phyloP scores from a whole-genome alignment of 192 early-diverging fungal species.

The Umbelopsis vinacea region DNA sequence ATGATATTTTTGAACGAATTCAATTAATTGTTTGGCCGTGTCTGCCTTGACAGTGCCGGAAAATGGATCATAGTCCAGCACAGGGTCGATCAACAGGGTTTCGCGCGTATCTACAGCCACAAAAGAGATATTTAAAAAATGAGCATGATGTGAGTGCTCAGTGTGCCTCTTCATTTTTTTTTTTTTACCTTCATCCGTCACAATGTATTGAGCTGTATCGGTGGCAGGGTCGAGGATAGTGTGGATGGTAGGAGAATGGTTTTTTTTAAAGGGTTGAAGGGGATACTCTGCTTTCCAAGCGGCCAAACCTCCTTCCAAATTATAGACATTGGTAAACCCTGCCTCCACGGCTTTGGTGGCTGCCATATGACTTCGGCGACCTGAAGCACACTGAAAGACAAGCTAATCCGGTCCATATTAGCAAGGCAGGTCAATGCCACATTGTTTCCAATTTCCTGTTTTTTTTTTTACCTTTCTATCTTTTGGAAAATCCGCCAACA shows the following conservation, averaged over 20 bases:
- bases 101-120: slow-evolving; percentile 27
- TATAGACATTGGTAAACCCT: slow-evolving; percentile 32
- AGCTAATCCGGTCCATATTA: slow-evolving; percentile 2
- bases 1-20: slow-evolving; percentile 29
- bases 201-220: slow-evolving; percentile 39
- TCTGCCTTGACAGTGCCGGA: slow-evolving; percentile 22
- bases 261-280: slow-evolving; percentile 34
- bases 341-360: slow-evolving; percentile 17
- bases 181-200: slow-evolving; percentile 35
- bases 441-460: no score
- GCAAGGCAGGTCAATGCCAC: no score
- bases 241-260: slow-evolving; percentile 40
- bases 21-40: slow-evolving; percentile 27
- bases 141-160: neutral
- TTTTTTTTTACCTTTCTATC: slow-evolving; percentile 25
- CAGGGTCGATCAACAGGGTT: slow-evolving; percentile 36
- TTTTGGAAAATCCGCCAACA: slow-evolving; percentile 37
- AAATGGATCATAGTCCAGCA: slow-evolving; percentile 37
- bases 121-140: no score
- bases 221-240: slow-evolving; percentile 33
- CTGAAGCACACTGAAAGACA: slow-evolving; percentile 39
- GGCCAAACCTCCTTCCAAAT: slow-evolving; percentile 29
- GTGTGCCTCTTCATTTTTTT: neutral
- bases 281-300: slow-evolving; percentile 24
- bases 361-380: slow-evolving; percentile 30